Evolutionary conservation across 257 asterid genomes (phyloP), one percentile per base, ranked within the genome.

Genomic region (Nicotiana noctiflora): DNA sequence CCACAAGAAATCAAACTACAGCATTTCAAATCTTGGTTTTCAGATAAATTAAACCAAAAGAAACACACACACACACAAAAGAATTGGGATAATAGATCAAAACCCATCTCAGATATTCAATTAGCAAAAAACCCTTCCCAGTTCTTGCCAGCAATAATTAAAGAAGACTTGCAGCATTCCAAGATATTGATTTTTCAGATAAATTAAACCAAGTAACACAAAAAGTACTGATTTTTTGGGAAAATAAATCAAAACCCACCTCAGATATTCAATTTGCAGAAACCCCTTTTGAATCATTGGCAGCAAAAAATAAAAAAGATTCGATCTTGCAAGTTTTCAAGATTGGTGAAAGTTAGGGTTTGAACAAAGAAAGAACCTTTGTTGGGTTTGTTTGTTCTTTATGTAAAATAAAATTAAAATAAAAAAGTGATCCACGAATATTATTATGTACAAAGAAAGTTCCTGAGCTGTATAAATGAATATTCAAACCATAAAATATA

Each of bases 71-170:
- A 31, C 32, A 34, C 0, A 37, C 6, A 13, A 21, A 46, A 13
- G 2, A 11, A 72, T 23, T 23, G 8, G 1, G 8, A 10, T 17
- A 2, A 32, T 23, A 72, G 14, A 72, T 72, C 14, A 72, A 72
- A 72, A 49, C 61, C 78, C 78, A 72, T 60, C 78, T 72, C 40
- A 46, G 40, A 72, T 32, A 72, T 23, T 72, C 78, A 72, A 72
- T 72, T 72, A 72, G n/a, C 21, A 72, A 57, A 72, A 72, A 72
- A 14, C 78, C 78, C 61, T 46, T 72, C 8, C 25, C 21, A 21
- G 49, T 46, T 72, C 78, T 49, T 72, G 40, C 9, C 23, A 72
- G 60, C 8, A 72, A 49, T 25, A 61, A 5, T 1, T 17, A 5
- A 40, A 40, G 46, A 40, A 40, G 11, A 8, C 46, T 40, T 40